A percentile compares a stretch with the other conserved stretches of the same genome.
These are phyloP conservation scores for Boechera stricta DNA, from an alignment of 345 rosid species.

Conservation along the genomic window DNA sequence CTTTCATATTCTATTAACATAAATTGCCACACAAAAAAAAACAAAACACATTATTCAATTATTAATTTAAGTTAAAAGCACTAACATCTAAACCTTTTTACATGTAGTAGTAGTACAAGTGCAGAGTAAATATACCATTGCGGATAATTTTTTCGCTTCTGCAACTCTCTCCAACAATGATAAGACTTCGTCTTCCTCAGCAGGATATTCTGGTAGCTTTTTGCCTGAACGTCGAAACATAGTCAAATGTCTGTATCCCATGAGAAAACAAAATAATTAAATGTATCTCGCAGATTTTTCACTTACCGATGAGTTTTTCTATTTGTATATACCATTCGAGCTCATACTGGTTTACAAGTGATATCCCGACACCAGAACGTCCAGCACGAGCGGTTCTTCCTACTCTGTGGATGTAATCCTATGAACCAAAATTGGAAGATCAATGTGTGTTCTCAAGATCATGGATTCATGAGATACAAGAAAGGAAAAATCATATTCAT, in stretches of 20 bases:
- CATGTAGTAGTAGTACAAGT: neutral
- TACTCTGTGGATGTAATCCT: constrained; percentile 93
- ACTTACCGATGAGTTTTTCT: constrained; percentile 84
- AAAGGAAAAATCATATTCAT: neutral
- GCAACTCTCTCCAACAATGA: constrained; percentile 62
- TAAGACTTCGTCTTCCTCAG: constrained; percentile 81
- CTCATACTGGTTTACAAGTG: constrained; percentile 90
- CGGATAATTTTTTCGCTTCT: constrained; percentile 73
- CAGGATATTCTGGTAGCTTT: constrained; percentile 72
- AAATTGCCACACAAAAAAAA: neutral
- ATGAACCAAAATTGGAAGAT: constrained; percentile 29
- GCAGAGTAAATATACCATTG: constrained; percentile 49
- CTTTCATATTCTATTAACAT: constrained; percentile 62
- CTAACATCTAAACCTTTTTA: neutral
- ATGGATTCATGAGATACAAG: constrained; percentile 7
- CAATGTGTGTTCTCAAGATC: constrained; percentile 6
- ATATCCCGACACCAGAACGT: constrained; percentile 89
- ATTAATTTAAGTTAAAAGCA: neutral
- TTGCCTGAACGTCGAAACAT: constrained; percentile 57
- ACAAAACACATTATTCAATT: neutral
- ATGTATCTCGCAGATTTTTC: neutral
- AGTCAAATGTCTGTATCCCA: constrained; percentile 7
- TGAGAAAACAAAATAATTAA: neutral
- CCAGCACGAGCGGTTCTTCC: constrained; percentile 99
- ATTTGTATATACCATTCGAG: constrained; percentile 91